Percentiles rank a stretch among this genome's conserved stretches.
Evolutionary conservation across 495 filamentous ascomycete species (phyloP).

Genomic region (Lasiosphaeria miniovina): DNA sequence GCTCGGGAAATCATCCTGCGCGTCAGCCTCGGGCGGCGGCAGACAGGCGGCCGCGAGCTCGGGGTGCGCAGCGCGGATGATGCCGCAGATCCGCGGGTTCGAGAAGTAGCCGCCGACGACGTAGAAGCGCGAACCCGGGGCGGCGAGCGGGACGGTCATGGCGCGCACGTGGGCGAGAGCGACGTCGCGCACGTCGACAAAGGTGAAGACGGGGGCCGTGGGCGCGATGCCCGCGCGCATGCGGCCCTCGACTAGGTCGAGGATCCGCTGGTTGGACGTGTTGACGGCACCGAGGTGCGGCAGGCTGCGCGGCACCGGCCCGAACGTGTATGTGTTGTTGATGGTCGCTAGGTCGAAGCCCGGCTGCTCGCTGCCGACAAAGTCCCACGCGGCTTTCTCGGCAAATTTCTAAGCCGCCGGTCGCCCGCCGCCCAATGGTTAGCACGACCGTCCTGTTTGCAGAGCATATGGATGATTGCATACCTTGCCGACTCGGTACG

Average conservation of each 20-base stretch:
- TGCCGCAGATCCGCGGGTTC: slow-evolving; percentile 37
- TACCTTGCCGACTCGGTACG: slow-evolving; percentile 44
- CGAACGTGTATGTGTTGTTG: slow-evolving; percentile 46
- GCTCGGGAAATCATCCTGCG: slow-evolving; percentile 35
- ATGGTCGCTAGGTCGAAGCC: slow-evolving; percentile 43
- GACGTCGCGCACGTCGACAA: slow-evolving; percentile 50
- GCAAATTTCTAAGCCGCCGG: slow-evolving; percentile 39
- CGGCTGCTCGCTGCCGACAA: slow-evolving; percentile 30
- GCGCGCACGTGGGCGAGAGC: slow-evolving; percentile 41
- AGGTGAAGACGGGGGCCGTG: slow-evolving; percentile 45
- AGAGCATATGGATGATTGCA: not conserved
- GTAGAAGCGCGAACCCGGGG: slow-evolving; percentile 44
- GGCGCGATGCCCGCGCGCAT: slow-evolving; percentile 28
- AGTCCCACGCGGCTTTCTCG: slow-evolving; percentile 47
- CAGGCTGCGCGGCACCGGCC: slow-evolving; percentile 38
- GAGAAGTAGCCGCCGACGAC: slow-evolving; percentile 41
- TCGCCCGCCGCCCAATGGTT: no score
- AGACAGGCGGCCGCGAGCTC: slow-evolving; percentile 21
- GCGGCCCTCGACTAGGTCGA: slow-evolving; percentile 36
- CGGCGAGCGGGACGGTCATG: slow-evolving; percentile 32
- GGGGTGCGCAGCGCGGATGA: slow-evolving; percentile 26
- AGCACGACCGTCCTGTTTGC: not conserved
- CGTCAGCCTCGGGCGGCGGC: slow-evolving; percentile 22
- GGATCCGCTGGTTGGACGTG: slow-evolving; percentile 47
- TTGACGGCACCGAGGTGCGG: slow-evolving; percentile 32